Evolutionary conservation across 768 basidiomycete species (phyloP), one percentile per base, ranked within the genome.

Genomic region (Boletus vinaceobasis): DNA sequence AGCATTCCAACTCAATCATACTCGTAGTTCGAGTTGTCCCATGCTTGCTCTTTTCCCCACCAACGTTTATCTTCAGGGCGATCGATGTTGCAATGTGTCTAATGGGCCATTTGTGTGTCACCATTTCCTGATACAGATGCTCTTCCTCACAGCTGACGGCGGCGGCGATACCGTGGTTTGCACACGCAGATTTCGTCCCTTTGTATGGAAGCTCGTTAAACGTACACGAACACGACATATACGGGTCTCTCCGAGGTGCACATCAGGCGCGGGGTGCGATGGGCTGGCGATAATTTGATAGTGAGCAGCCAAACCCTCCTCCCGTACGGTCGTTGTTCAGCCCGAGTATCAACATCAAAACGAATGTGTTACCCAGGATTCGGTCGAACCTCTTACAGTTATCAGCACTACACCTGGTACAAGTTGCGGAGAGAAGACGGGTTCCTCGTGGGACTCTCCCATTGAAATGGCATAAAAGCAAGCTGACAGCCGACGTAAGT

Each of bases 81-180:
- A 29, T 29, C 7, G 29, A 29, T 6, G 29, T 29, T 29, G 4
- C 23, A 4, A 23, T 23, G 29, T 29, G 7, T 29, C 29, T 7
- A 29, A 29, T 29, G 2, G 5, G 2, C 21, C n/a, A 37, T n/a
- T 5, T 23, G 47, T 59, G 52, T 57, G 58, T 59, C 58, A 53
- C 43, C 19, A 10, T 35, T 19, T 10, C 50, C 40, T 17, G 7
- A 60, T 48, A 23, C 42, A 52, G 58, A 19, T 19, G 23, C 0
- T 6, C 47, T 33, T 55, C 35, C 47, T 50, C 57, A 59, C 42
- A 52, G 9, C 2, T 23, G 45, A 56, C 19, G 10, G 36, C 29
- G 10, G 36, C 29, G 29, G 29, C 19, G 21, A 40, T 48, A 35
- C 21, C 8, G 17, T 36, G 36, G 10, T 17, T 21, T 21, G 21